phyloP scores from a whole-genome alignment of 345 rosid species.

The Odontarrhena argentea region DNA sequence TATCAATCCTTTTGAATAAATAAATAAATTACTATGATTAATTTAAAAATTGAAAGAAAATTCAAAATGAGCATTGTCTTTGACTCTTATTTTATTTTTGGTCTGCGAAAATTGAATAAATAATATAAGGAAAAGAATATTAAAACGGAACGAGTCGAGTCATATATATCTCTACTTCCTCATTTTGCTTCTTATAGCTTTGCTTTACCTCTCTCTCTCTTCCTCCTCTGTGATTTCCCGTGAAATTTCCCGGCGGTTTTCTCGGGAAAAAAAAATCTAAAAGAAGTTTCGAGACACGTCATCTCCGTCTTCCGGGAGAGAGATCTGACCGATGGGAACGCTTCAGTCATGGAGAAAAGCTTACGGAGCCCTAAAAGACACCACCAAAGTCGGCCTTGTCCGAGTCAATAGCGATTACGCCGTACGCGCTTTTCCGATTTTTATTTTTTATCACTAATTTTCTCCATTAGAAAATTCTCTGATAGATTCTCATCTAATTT shows the following conservation, averaged over 20 bases:
- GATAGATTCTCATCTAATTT: slow-evolving; percentile 29
- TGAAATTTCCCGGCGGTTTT: slow-evolving; percentile 30
- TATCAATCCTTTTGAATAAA: not conserved
- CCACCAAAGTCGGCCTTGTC: slow-evolving; percentile 99
- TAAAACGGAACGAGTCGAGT: slow-evolving; percentile 28
- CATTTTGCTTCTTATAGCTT: slow-evolving; percentile 14
- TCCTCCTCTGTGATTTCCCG: slow-evolving; percentile 19
- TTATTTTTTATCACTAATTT: not conserved
- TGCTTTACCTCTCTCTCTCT: slow-evolving; percentile 1
- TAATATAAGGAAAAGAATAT: not conserved
- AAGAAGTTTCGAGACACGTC: slow-evolving; percentile 20
- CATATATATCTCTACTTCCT: slow-evolving; percentile 6
- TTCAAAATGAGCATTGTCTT: slow-evolving; percentile 10
- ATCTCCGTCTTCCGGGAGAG: slow-evolving; percentile 26
- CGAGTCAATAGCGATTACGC: slow-evolving; percentile 98
- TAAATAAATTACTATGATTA: not conserved
- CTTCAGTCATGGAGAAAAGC: slow-evolving; percentile 96
- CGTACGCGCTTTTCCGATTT: slow-evolving; percentile 44
- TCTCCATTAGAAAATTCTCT: not conserved
- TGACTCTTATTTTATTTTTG: slow-evolving; percentile 1
- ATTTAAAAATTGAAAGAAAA: not conserved
- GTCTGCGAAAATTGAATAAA: slow-evolving; percentile 17
- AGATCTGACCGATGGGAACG: slow-evolving; percentile 80
- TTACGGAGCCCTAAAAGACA: slow-evolving; percentile 91
- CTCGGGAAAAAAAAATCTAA: slow-evolving; percentile 25